phyloP scores from a whole-genome alignment of 805 yeast species.

The Spathaspora girioi region DNA sequence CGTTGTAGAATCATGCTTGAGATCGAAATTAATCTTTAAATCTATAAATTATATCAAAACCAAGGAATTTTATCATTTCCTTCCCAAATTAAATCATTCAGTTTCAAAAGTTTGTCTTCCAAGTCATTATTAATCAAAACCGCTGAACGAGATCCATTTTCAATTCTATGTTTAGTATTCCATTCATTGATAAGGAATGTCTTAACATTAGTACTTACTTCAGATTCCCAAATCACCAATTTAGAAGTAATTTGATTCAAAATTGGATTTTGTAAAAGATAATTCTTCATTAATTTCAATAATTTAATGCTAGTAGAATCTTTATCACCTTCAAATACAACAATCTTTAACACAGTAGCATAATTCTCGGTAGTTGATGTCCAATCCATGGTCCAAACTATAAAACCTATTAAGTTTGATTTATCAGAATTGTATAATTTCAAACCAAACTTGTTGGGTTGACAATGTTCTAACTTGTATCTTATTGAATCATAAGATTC shows the following conservation, averaged over 20 bases:
- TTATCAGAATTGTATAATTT: constrained; percentile 13
- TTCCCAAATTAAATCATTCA: constrained; percentile 36
- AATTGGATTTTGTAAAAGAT: constrained; percentile 8
- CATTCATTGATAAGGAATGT: constrained; percentile 12
- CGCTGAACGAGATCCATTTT: constrained; percentile 36
- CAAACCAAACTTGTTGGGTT: constrained; percentile 33
- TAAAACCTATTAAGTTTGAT: constrained; percentile 23
- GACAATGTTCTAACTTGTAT: constrained; percentile 16
- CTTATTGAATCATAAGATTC: constrained; percentile 18
- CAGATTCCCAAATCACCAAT: constrained; percentile 33
- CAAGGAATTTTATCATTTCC: constrained; percentile 40
- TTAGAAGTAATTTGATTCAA: constrained; percentile 10
- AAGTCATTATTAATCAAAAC: constrained; percentile 20
- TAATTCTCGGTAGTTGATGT: constrained; percentile 13
- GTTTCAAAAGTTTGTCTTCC: constrained; percentile 22
- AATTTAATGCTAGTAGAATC: constrained; percentile 14
- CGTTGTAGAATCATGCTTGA: too few species aligned
- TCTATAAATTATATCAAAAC: constrained; percentile 26
- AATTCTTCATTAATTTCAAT: constrained; percentile 8
- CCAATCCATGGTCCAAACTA: constrained; percentile 41
- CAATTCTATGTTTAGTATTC: constrained; percentile 18
- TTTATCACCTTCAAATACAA: constrained; percentile 18
- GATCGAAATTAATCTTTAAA: not conserved
- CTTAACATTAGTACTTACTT: constrained; percentile 16
- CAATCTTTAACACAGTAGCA: constrained; percentile 25